These are phyloP conservation scores for Knoxdaviesia capensis DNA, from an alignment of 2,329 filamentous ascomycete species.

Conservation along the genomic window DNA sequence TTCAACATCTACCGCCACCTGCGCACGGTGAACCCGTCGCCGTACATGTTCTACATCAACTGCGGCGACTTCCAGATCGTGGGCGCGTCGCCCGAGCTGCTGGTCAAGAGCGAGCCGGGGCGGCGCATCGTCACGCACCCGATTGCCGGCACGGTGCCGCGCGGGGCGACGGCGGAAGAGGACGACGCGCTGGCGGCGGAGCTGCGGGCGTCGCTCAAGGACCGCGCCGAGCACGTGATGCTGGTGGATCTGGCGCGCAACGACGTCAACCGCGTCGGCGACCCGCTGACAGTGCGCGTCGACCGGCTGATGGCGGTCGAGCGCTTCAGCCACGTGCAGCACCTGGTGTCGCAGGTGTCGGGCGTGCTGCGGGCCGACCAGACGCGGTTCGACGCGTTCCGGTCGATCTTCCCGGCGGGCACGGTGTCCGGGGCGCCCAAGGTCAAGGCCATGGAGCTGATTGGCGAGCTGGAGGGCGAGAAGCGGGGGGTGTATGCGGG, in stretches of 20 bases:
- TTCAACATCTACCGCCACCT: constrained; percentile 97
- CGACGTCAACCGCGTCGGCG: constrained; percentile 89
- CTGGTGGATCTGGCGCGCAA: constrained; percentile 89
- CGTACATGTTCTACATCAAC: constrained; percentile 91
- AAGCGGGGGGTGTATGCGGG: constrained; percentile 92
- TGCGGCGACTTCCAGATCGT: constrained; percentile 88
- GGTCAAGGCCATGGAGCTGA: constrained; percentile 91
- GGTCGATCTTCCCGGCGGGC: constrained; percentile 90
- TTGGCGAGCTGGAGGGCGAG: constrained; percentile 82
- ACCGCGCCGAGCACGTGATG: constrained; percentile 93
- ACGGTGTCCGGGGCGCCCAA: constrained; percentile 93
- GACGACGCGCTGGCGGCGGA: constrained; percentile 63
- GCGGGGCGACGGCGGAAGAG: constrained; percentile 62
- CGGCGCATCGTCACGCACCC: constrained; percentile 77
- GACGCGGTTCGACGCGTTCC: constrained; percentile 87
- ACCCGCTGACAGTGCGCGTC: constrained; percentile 73
- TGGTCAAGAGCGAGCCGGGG: constrained; percentile 76
- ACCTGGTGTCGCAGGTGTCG: constrained; percentile 88
- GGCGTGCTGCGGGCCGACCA: constrained; percentile 67
- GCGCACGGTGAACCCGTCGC: constrained; percentile 91
- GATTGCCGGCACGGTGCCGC: constrained; percentile 86
- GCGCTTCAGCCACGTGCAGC: constrained; percentile 92
- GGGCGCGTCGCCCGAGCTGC: constrained; percentile 80
- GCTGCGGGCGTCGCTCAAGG: constrained; percentile 65
- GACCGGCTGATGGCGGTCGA: constrained; percentile 90